These are phyloP conservation scores for Pichia nakasei DNA, from an alignment of 805 yeast species.

Conservation along the genomic window DNA sequence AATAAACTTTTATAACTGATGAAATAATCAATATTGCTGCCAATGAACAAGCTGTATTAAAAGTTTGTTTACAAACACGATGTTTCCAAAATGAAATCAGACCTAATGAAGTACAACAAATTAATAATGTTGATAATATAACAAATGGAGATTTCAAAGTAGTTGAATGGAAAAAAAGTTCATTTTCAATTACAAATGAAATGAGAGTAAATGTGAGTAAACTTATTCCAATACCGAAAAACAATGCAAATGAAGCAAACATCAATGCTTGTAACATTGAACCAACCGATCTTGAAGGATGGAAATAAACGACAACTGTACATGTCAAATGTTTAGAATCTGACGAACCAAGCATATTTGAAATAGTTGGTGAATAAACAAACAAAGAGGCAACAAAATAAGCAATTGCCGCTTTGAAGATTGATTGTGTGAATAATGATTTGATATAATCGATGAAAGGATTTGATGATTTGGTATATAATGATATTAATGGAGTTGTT, in stretches of 20 bases:
- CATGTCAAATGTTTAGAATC: slow-evolving; percentile 78
- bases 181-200: slow-evolving; percentile 1
- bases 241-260: slow-evolving; percentile 48
- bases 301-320: slow-evolving; percentile 78
- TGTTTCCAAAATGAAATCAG: slow-evolving; percentile 62
- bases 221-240: slow-evolving; percentile 29
- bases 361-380: slow-evolving; percentile 48
- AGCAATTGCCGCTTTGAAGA: slow-evolving; percentile 61
- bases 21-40: slow-evolving; percentile 66
- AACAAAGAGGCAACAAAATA: slow-evolving; percentile 66
- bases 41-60: slow-evolving; percentile 73
- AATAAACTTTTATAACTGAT: slow-evolving; percentile 57
- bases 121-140: slow-evolving; percentile 4
- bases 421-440: slow-evolving; percentile 6
- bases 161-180: not conserved
- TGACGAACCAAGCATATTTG: slow-evolving; percentile 47
- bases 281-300: slow-evolving; percentile 71
- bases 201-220: slow-evolving; percentile 2
- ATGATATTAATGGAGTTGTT: not conserved
- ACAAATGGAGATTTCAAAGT: not conserved
- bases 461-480: too few species aligned
- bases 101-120: slow-evolving; percentile 51
- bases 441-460: not conserved
- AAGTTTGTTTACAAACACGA: slow-evolving; percentile 54
- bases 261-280: slow-evolving; percentile 68